These are phyloP conservation scores for Botryotinia convoluta DNA, from an alignment of 2,329 filamentous ascomycete species.

Conservation along the genomic window DNA sequence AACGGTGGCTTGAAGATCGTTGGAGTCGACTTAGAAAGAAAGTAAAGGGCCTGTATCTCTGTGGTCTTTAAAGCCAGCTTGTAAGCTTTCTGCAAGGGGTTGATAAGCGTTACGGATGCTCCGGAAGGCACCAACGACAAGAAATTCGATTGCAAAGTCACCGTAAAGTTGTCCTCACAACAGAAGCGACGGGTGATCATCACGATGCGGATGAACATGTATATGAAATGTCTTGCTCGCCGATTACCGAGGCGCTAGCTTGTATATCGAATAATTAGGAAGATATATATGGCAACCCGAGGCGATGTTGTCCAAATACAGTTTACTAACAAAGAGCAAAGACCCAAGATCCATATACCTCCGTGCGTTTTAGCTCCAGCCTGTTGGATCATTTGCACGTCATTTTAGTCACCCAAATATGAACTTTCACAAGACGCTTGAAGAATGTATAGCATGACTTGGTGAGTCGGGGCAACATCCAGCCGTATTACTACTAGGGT, in stretches of 20 bases:
- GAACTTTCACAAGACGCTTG: background rate
- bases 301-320: background rate
- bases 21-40: conserved; percentile 37
- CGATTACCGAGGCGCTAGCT: background rate
- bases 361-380: background rate
- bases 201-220: background rate
- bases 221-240: background rate
- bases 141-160: background rate
- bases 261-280: background rate
- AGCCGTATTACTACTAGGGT: background rate
- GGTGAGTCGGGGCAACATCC: conserved; percentile 7
- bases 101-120: background rate
- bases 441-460: background rate
- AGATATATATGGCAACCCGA: background rate
- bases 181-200: background rate
- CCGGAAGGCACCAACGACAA: background rate
- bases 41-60: conserved; percentile 22
- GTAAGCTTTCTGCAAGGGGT: background rate
- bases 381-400: background rate
- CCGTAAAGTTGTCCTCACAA: background rate
- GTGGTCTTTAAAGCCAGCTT: background rate
- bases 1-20: conserved; percentile 63
- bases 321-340: background rate
- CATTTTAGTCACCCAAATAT: background rate
- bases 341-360: background rate